Evolutionary conservation across 352 stramenopile genomes (phyloP).

Genomic region (Pythium dissotocum): DNA sequence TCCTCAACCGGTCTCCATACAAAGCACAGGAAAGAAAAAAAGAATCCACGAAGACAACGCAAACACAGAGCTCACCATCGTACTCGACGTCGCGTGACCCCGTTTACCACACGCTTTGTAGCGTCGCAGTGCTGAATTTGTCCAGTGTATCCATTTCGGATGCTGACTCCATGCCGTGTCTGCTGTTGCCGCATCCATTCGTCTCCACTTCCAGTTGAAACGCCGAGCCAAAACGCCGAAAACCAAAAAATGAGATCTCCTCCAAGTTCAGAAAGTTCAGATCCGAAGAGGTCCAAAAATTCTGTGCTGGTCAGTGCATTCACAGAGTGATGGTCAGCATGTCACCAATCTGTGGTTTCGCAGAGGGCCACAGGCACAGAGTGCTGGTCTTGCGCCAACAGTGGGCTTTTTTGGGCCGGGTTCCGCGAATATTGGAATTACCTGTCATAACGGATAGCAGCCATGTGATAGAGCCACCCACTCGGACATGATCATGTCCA

Average conservation of each 20-base stretch:
- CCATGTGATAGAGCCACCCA: not conserved
- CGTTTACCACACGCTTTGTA: not conserved
- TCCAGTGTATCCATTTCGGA: conserved; percentile 1
- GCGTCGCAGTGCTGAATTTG: no score
- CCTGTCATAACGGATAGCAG: conserved; percentile 1
- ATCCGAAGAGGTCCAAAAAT: not conserved
- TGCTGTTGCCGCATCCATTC: not conserved
- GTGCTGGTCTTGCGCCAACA: conserved; percentile 16
- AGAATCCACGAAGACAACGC: not conserved
- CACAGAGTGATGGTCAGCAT: conserved; percentile 11
- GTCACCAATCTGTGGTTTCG: conserved; percentile 6
- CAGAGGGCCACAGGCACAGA: not conserved
- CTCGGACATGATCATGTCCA: not conserved
- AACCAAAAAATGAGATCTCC: not conserved
- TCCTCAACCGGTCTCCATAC: not conserved
- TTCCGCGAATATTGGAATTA: not conserved
- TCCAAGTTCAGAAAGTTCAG: not conserved
- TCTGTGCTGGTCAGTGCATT: not conserved
- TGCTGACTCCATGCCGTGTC: not conserved
- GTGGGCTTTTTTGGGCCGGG: conserved; percentile 1
- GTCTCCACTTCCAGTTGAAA: not conserved
- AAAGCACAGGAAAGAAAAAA: not conserved
- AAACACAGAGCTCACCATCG: not conserved
- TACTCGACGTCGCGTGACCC: not conserved
- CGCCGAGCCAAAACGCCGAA: not conserved